Evolutionary conservation across 2,329 filamentous ascomycete species (phyloP).

Genomic region (Pseudocercospora fijiensis): DNA sequence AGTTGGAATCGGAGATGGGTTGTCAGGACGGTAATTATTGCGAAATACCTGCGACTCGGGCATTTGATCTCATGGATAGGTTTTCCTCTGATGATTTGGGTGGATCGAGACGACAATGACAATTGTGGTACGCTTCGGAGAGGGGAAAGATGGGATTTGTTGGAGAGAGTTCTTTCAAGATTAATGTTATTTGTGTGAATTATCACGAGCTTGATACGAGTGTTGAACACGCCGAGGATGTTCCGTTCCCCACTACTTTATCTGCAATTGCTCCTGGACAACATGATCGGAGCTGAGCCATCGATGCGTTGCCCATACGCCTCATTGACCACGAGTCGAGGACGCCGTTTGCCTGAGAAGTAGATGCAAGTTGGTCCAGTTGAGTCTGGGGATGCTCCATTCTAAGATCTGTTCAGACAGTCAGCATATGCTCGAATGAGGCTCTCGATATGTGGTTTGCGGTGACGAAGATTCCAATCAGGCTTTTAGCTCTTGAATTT

Average conservation of each 20-base stretch:
- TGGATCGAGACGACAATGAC: neutral
- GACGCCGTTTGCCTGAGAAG: too few relatives aligned
- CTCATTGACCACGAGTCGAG: too few relatives aligned
- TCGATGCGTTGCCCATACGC: too few relatives aligned
- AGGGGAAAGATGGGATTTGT: neutral
- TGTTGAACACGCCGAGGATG: neutral
- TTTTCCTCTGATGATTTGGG: slow-evolving; percentile 22
- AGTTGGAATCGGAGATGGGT: slow-evolving; percentile 45
- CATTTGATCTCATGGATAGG: slow-evolving; percentile 49
- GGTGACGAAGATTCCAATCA: slow-evolving; percentile 2
- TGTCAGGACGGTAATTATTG: slow-evolving; percentile 44
- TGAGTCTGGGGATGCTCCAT: too few relatives aligned
- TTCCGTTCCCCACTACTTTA: neutral
- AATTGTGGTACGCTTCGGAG: neutral
- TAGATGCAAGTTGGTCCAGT: too few relatives aligned
- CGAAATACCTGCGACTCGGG: slow-evolving; percentile 45
- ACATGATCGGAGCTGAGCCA: too few relatives aligned
- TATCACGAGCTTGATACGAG: neutral
- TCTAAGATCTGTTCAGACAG: neutral
- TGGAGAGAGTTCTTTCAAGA: neutral
- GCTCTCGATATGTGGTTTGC: neutral
- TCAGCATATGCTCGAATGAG: neutral
- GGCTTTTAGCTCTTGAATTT: slow-evolving; percentile 22
- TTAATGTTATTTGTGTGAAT: neutral
- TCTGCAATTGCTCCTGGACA: neutral